Evolutionary conservation across 805 yeast genomes (phyloP).

Genomic region (Teunomyces gatunensis): DNA sequence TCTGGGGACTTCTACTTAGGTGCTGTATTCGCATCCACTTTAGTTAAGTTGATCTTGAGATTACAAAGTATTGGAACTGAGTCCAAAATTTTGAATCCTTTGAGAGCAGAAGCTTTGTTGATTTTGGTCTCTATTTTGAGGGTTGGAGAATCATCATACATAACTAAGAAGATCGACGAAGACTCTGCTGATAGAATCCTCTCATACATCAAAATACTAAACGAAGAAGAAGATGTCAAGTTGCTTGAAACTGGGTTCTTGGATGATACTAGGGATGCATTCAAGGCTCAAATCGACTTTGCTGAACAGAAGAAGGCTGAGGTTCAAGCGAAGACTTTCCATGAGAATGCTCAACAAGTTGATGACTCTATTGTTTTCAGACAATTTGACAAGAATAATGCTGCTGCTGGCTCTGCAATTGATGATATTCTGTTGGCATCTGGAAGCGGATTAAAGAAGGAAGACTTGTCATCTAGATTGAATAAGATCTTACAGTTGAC

Average conservation of each 20-base stretch:
- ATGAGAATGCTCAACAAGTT: constrained; percentile 66
- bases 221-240: constrained; percentile 57
- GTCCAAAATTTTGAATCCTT: constrained; percentile 66
- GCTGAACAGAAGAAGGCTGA: constrained; percentile 59
- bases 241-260: constrained; percentile 69
- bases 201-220: constrained; percentile 77
- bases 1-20: constrained; percentile 90
- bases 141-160: constrained; percentile 73
- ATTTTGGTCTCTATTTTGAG: constrained; percentile 89
- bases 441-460: constrained; percentile 49
- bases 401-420: constrained; percentile 20
- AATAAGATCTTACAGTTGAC: constrained; percentile 89
- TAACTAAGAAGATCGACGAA: constrained; percentile 80
- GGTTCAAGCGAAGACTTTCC: constrained; percentile 53
- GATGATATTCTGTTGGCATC: constrained; percentile 62
- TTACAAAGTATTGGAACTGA: constrained; percentile 56
- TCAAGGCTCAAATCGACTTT: constrained; percentile 61
- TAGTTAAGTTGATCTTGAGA: constrained; percentile 83
- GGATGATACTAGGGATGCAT: constrained; percentile 85
- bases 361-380: constrained; percentile 80
- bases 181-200: constrained; percentile 94
- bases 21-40: constrained; percentile 81
- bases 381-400: constrained; percentile 58
- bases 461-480: constrained; percentile 70
- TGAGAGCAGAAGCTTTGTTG: constrained; percentile 92